phyloP scores from a whole-genome alignment of 208 protist genomes.

The Leishmania martiniquensis region DNA sequence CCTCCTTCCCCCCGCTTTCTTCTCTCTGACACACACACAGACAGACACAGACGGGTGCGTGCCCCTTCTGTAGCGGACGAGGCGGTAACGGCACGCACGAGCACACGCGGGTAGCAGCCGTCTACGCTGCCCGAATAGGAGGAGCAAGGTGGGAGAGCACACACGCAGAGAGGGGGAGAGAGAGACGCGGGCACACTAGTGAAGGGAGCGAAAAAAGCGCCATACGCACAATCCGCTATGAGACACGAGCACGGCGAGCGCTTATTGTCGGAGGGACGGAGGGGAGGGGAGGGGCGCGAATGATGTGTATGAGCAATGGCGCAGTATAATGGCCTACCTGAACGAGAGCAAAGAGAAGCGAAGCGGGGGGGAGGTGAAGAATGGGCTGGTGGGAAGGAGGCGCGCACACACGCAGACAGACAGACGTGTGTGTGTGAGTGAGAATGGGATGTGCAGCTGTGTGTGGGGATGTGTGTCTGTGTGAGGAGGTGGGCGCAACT shows the following conservation, averaged over 20 bases:
- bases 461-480: background rate
- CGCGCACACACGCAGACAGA: background rate
- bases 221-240: no score
- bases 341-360: background rate
- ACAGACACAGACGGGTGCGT: no score
- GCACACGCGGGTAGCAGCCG: background rate
- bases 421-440: background rate
- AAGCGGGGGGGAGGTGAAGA: background rate
- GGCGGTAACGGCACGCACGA: background rate
- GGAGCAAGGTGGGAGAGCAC: background rate
- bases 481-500: no score
- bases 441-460: background rate
- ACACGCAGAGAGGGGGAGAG: conserved; percentile 5
- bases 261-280: background rate
- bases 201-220: background rate
- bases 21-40: background rate
- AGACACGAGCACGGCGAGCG: background rate
- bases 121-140: background rate
- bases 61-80: background rate
- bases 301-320: background rate
- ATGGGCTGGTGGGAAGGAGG: background rate
- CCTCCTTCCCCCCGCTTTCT: no score
- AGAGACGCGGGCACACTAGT: background rate
- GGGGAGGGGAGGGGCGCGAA: background rate
- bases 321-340: background rate